These are phyloP conservation scores for Pseudoturritis turrita DNA, from an alignment of 345 rosid genomes.

Conservation along the genomic window DNA sequence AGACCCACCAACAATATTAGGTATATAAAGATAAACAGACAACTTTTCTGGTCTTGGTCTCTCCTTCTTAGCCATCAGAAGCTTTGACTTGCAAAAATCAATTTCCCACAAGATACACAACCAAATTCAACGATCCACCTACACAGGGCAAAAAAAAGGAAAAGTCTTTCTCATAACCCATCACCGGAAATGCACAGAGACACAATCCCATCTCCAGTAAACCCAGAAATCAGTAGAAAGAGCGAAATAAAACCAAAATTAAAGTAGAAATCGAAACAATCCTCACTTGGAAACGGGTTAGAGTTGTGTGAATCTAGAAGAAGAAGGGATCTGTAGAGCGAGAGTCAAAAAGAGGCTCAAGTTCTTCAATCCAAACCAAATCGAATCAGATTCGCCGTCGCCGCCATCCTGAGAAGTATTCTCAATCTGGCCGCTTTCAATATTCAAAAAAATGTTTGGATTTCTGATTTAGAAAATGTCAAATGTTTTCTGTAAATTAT, in stretches of 20 bases:
- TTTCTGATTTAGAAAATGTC: conserved; percentile 17
- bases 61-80: conserved; percentile 60
- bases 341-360: neutral
- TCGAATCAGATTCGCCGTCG: conserved; percentile 30
- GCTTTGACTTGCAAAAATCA: neutral
- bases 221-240: neutral
- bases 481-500: neutral
- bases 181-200: neutral
- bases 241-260: neutral
- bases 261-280: neutral
- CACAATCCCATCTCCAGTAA: conserved; percentile 6
- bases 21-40: conserved; percentile 82
- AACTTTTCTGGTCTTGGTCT: conserved; percentile 51
- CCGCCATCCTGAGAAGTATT: neutral
- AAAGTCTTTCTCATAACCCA: conserved; percentile 3
- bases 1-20: conserved; percentile 84
- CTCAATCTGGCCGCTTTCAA: conserved; percentile 21
- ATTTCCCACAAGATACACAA: neutral
- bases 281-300: conserved; percentile 1
- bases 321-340: conserved; percentile 15
- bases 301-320: neutral
- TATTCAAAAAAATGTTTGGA: conserved; percentile 3
- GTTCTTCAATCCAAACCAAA: conserved; percentile 8
- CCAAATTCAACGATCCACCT: conserved; percentile 23
- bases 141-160: neutral